Base-by-base conservation (phyloP, 108 stramenopile genomes). In the Cyclostephanos invisitatus region DNA sequence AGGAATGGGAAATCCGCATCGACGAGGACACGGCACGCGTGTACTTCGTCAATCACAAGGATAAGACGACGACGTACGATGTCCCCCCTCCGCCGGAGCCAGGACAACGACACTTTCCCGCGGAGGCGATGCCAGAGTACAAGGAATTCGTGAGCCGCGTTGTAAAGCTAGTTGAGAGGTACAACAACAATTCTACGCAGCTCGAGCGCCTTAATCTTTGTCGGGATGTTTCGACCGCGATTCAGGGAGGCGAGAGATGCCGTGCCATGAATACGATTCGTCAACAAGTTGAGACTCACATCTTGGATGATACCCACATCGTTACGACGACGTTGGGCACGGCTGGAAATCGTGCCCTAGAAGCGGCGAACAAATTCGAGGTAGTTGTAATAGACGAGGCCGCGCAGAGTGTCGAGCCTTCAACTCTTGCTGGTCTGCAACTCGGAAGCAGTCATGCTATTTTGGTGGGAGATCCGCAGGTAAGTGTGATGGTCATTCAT, bases 321-420 rank as follows among this genome's bases (percentile, higher is more conserved):
- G 93, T 99, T 2, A 95, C 97, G 87, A 97, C 97, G 24, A 99
- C 99, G 0, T 78, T 99, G 17, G 96, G 96, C 36, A 92, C 96
- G 5, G 89, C 95, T 29, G 97, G 96, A n/a, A 86, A 82, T 60
- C 82, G 86, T 25, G 82, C 87, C 32, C 55, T 98, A 28, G 91
- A 97, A 68, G 84, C 89, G 9, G 83, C 87, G 15, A 82, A 89
- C 36, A 95, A 92, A 68, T 96, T 99, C 75, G 95, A 93, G 67
- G 96, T 97, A 12, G 96, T 98, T 2, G 97, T 99, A 3, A 87
- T 99, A 24, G 99, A 99, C 77, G 99, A 99, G 73, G 98, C 98
- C 0, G 98, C 97, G 4, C 98, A 99, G 75, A 89, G 91, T 56
- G 92, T 95, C 1, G 99, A 99, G 78, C 95, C 97, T 29, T 84